Evolutionary conservation across 108 stramenopile genomes (phyloP).

Genomic region (Nitzschia inconspicua): DNA sequence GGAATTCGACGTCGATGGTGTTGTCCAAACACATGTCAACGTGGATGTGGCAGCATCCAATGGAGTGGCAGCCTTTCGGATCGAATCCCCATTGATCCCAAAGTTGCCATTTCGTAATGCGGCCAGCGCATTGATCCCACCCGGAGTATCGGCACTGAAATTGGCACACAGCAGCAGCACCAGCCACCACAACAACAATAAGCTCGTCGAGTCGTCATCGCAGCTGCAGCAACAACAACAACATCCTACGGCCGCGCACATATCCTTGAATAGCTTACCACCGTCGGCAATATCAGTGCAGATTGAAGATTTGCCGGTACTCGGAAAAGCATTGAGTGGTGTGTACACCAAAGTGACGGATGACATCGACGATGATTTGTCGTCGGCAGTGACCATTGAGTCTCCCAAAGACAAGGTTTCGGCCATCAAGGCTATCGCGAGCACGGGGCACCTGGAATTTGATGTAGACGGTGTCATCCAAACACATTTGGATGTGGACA

Average conservation of each 20-base stretch:
- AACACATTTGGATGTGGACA: slow-evolving; percentile 41
- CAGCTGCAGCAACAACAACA: too few relatives aligned
- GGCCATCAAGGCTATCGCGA: slow-evolving; percentile 34
- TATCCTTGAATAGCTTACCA: slow-evolving; percentile 29
- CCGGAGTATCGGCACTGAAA: too few relatives aligned
- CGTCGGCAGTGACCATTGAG: slow-evolving; percentile 21
- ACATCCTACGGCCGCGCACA: slow-evolving; percentile 34
- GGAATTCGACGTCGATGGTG: slow-evolving; percentile 41
- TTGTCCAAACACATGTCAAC: slow-evolving; percentile 31
- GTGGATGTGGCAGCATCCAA: slow-evolving; percentile 31
- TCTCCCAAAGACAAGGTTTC: slow-evolving; percentile 35
- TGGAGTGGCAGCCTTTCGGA: slow-evolving; percentile 24
- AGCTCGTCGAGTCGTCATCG: too few relatives aligned
- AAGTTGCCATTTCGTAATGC: slow-evolving; percentile 36
- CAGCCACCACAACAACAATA: too few relatives aligned
- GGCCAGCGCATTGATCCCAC: slow-evolving; percentile 13
- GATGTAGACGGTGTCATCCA: slow-evolving; percentile 30
- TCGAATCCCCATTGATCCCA: slow-evolving; percentile 36
- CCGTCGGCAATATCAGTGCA: slow-evolving; percentile 24
- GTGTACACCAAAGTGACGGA: slow-evolving; percentile 38
- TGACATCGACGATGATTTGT: slow-evolving; percentile 6
- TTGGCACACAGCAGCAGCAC: neutral
- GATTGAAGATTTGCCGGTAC: slow-evolving; percentile 35
- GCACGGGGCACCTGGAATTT: slow-evolving; percentile 38
- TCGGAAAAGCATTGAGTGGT: slow-evolving; percentile 33